Percentiles rank a stretch among this genome's conserved stretches.
These are phyloP conservation scores for Mucuna pruriens DNA, from an alignment of 306 rosid genomes.

Conservation along the genomic window DNA sequence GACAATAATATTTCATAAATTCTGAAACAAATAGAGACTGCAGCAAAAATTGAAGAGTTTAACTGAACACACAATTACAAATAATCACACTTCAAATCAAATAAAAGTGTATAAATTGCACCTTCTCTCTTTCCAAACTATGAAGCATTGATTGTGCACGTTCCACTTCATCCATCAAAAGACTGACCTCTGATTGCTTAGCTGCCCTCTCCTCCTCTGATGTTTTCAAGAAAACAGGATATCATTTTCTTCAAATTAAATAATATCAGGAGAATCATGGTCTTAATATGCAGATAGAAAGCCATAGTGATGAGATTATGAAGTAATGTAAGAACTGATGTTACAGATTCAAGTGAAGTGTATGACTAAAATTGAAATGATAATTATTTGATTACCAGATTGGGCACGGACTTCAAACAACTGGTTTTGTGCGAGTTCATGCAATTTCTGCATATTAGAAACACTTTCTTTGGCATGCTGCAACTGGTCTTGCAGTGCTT, in stretches of 20 bases:
- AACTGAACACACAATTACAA: neutral
- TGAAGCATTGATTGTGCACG: slow-evolving; percentile 58
- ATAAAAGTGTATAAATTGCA: slow-evolving; percentile 25
- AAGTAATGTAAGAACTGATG: slow-evolving; percentile 21
- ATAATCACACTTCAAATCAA: slow-evolving; percentile 34
- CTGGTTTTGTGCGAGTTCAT: slow-evolving; percentile 96
- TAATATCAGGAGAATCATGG: neutral
- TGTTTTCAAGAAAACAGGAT: slow-evolving; percentile 27
- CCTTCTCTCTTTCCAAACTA: slow-evolving; percentile 65
- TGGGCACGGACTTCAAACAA: slow-evolving; percentile 94
- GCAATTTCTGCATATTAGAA: slow-evolving; percentile 92
- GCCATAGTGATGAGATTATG: slow-evolving; percentile 10
- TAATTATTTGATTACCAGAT: slow-evolving; percentile 66
- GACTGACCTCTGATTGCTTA: slow-evolving; percentile 89
- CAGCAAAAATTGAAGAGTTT: slow-evolving; percentile 17
- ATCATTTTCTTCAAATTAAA: slow-evolving; percentile 18
- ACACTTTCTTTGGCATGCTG: slow-evolving; percentile 94
- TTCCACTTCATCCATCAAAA: slow-evolving; percentile 69
- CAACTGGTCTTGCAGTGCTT: slow-evolving; percentile 86
- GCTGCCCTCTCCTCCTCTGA: slow-evolving; percentile 88
- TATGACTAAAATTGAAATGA: slow-evolving; percentile 24
- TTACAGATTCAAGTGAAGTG: slow-evolving; percentile 32
- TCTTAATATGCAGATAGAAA: slow-evolving; percentile 25
- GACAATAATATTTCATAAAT: neutral
- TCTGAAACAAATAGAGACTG: neutral